Evolutionary conservation across 2,329 filamentous ascomycete genomes (phyloP).

Genomic region (Beauveria caledonica): DNA sequence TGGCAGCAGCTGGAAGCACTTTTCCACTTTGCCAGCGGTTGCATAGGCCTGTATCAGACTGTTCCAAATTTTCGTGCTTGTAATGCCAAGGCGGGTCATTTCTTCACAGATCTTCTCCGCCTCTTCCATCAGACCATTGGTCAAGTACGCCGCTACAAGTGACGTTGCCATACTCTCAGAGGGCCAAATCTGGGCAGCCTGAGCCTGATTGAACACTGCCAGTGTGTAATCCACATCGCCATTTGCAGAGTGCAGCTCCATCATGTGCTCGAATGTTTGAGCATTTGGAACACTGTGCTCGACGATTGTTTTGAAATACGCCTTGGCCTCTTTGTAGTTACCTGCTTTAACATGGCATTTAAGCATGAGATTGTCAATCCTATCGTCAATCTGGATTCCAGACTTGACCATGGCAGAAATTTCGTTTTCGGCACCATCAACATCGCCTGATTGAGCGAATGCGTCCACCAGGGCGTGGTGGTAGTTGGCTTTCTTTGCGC

Average conservation of each 20-base stretch:
- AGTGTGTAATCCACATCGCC: conserved; percentile 67
- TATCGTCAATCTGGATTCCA: conserved; percentile 45
- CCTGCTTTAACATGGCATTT: conserved; percentile 58
- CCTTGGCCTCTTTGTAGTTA: conserved; percentile 58
- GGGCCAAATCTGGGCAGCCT: conserved; percentile 40
- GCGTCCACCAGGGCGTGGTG: conserved; percentile 60
- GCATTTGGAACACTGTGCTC: conserved; percentile 44
- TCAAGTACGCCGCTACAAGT: conserved; percentile 60
- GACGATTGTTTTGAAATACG: conserved; percentile 54
- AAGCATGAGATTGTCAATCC: conserved; percentile 70
- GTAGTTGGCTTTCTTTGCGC: conserved; percentile 26
- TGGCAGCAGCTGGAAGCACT: conserved; percentile 39
- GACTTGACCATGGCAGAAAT: conserved; percentile 57
- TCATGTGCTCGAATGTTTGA: conserved; percentile 63
- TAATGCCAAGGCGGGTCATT: conserved; percentile 43
- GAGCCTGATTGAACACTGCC: conserved; percentile 56
- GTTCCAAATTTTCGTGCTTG: conserved; percentile 66
- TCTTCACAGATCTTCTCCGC: conserved; percentile 35
- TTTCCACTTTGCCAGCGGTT: conserved; percentile 44
- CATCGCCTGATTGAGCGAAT: conserved; percentile 60
- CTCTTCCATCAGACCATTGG: conserved; percentile 27
- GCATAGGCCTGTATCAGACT: conserved; percentile 63
- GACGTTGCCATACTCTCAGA: conserved; percentile 52
- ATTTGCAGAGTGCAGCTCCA: conserved; percentile 56
- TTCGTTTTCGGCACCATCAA: conserved; percentile 47